phyloP scores from a whole-genome alignment of 176 grass and related monocot species.

The Zoysia japonica region DNA sequence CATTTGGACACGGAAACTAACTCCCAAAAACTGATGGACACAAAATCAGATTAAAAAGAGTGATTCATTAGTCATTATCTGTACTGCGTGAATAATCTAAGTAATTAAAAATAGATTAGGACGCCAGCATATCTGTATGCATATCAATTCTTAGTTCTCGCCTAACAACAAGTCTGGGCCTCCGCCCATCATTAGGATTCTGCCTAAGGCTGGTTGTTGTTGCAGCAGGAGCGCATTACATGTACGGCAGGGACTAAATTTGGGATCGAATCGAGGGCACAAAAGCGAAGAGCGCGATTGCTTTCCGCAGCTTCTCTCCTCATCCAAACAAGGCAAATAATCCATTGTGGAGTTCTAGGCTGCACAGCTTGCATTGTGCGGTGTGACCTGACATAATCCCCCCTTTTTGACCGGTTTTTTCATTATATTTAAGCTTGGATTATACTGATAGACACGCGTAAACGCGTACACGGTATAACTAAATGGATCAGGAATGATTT shows the following conservation, averaged over 20 bases:
- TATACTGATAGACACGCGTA: not conserved
- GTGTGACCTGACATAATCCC: constrained; percentile 4
- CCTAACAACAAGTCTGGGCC: constrained; percentile 41
- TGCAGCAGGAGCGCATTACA: constrained; percentile 47
- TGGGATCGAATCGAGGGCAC: constrained; percentile 7
- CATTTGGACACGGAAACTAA: constrained; percentile 33
- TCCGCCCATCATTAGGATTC: constrained; percentile 52
- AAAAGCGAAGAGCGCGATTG: constrained; percentile 25
- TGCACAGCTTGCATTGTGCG: constrained; percentile 26
- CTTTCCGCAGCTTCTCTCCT: constrained; percentile 14
- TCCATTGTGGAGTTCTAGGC: constrained; percentile 14
- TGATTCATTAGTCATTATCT: not conserved
- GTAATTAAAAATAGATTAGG: constrained; percentile 42
- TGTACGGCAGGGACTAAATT: constrained; percentile 35
- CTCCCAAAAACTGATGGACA: constrained; percentile 1
- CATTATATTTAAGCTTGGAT: constrained; percentile 17
- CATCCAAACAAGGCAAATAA: constrained; percentile 26
- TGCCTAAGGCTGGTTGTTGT: constrained; percentile 41
- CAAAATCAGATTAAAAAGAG: not conserved
- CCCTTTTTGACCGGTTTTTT: constrained; percentile 25
- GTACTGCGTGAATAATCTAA: constrained; percentile 32
- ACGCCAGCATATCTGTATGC: constrained; percentile 32
- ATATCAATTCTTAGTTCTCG: constrained; percentile 36
- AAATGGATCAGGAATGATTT: constrained; percentile 34
- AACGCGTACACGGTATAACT: not conserved